Evolutionary conservation across 768 basidiomycete species (phyloP).

Genomic region (Chiua virens): DNA sequence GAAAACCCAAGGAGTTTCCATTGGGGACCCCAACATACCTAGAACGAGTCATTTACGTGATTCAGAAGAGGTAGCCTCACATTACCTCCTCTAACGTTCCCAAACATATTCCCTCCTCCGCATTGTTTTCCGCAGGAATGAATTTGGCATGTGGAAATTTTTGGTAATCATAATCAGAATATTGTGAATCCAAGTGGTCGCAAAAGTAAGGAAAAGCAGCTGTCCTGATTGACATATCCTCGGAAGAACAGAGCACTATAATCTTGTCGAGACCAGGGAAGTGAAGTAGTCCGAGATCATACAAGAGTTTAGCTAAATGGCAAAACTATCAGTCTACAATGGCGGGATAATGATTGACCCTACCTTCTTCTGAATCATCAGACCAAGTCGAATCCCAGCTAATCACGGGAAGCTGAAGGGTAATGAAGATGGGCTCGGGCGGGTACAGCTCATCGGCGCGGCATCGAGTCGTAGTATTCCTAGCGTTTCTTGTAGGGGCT

Average conservation of each 20-base stretch:
- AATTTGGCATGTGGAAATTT: conserved; percentile 60
- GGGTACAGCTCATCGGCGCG: conserved; percentile 80
- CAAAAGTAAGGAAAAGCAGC: conserved; percentile 77
- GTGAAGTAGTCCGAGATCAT: conserved; percentile 62
- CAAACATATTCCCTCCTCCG: conserved; percentile 41
- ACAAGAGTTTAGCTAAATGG: conserved; percentile 72
- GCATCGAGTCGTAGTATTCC: conserved; percentile 42
- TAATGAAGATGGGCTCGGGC: conserved; percentile 66
- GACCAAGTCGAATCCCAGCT: conserved; percentile 82
- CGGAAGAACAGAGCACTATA: conserved; percentile 62
- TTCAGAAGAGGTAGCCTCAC: background rate
- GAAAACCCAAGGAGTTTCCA: conserved; percentile 74
- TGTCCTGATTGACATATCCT: conserved; percentile 45
- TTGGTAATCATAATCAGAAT: conserved; percentile 51
- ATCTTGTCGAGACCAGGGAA: conserved; percentile 67
- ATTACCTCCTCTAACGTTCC: conserved; percentile 66
- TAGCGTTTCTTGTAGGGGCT: conserved; percentile 17
- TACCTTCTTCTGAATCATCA: conserved; percentile 79
- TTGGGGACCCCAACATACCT: conserved; percentile 67
- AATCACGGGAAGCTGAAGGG: conserved; percentile 72
- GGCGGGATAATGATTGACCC: conserved; percentile 5
- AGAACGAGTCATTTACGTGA: background rate
- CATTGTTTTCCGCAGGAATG: conserved; percentile 64
- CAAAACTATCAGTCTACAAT: background rate
- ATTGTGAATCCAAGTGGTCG: conserved; percentile 61